These are phyloP conservation scores for Penicillium sp. DNA, from an alignment of 2,329 filamentous ascomycete genomes.

Conservation along the genomic window DNA sequence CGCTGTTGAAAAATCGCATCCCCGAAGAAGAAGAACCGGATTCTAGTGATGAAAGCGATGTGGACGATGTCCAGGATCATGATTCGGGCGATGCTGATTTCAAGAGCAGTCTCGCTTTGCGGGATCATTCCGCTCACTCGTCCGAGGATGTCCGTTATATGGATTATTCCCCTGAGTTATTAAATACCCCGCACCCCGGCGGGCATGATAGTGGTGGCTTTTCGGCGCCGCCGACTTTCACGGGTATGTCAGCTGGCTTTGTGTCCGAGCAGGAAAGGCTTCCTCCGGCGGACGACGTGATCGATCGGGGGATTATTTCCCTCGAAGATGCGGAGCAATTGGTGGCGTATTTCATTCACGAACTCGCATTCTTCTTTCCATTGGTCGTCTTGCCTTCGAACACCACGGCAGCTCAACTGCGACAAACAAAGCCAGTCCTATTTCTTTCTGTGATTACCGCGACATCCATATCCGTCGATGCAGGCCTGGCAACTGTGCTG, in stretches of 20 bases:
- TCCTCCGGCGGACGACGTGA: conserved; percentile 25
- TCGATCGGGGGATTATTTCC: conserved; percentile 34
- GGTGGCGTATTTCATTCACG: conserved; percentile 32
- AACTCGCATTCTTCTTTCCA: conserved; percentile 31
- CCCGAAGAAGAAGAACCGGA: conserved; percentile 29
- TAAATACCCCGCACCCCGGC: conserved; percentile 16
- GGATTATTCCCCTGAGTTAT: conserved; percentile 28
- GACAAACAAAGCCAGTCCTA: conserved; percentile 56
- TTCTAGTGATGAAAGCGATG: conserved; percentile 26
- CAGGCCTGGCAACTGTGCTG: conserved; percentile 42
- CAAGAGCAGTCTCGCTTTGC: conserved; percentile 14
- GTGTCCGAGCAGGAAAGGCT: conserved; percentile 15
- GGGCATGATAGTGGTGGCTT: conserved; percentile 21
- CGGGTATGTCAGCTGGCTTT: conserved; percentile 18
- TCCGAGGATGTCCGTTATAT: conserved; percentile 22
- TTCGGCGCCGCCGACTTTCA: conserved; percentile 21
- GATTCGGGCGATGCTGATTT: conserved; percentile 20
- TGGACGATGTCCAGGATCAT: conserved; percentile 6
- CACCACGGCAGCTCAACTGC: conserved; percentile 32
- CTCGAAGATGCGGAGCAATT: conserved; percentile 33
- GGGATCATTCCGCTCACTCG: conserved; percentile 23
- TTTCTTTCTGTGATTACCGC: conserved; percentile 71
- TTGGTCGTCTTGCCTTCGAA: conserved; percentile 29
- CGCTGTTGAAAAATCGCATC: conserved; percentile 34
- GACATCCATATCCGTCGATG: conserved; percentile 57